These are phyloP conservation scores for Sanghuangporus baumii DNA, from an alignment of 1,284 basidiomycete species.

Conservation along the genomic window DNA sequence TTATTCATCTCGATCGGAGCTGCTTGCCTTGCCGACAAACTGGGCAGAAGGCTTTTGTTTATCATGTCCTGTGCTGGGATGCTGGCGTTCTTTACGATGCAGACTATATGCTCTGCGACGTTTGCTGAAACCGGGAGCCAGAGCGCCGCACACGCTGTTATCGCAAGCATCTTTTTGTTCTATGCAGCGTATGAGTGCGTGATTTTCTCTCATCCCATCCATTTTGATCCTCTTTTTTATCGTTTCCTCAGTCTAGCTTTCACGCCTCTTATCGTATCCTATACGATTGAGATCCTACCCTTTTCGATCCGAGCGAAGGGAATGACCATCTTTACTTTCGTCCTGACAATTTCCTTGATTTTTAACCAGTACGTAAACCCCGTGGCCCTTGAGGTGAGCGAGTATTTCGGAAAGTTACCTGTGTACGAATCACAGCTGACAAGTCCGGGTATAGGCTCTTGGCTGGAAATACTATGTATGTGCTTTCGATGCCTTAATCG, in stretches of 20 bases:
- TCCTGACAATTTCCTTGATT: conserved; percentile 60
- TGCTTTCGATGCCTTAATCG: neutral
- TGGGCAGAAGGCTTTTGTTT: conserved; percentile 63
- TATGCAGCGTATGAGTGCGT: conserved; percentile 63
- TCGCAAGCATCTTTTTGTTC: conserved; percentile 75
- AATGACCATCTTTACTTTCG: conserved; percentile 65
- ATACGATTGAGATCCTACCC: conserved; percentile 71
- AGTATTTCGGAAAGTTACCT: neutral
- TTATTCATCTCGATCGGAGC: conserved; percentile 56
- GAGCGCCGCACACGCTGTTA: conserved; percentile 56
- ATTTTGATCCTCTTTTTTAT: neutral
- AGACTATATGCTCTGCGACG: conserved; percentile 67
- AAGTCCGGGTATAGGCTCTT: conserved; percentile 26
- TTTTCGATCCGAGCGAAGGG: conserved; percentile 73
- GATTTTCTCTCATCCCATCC: neutral
- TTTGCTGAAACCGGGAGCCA: conserved; percentile 41
- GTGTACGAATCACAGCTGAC: neutral
- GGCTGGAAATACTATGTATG: conserved; percentile 61
- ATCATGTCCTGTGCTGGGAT: conserved; percentile 59
- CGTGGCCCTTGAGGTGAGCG: conserved; percentile 44
- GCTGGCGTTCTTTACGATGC: conserved; percentile 61
- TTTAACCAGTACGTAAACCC: conserved; percentile 84
- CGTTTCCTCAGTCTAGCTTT: conserved; percentile 49
- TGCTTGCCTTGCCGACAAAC: conserved; percentile 49
- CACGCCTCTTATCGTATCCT: conserved; percentile 68